Base-by-base conservation (phyloP, 1,284 basidiomycete genomes). In the Taiwanofungus camphoratus region DNA sequence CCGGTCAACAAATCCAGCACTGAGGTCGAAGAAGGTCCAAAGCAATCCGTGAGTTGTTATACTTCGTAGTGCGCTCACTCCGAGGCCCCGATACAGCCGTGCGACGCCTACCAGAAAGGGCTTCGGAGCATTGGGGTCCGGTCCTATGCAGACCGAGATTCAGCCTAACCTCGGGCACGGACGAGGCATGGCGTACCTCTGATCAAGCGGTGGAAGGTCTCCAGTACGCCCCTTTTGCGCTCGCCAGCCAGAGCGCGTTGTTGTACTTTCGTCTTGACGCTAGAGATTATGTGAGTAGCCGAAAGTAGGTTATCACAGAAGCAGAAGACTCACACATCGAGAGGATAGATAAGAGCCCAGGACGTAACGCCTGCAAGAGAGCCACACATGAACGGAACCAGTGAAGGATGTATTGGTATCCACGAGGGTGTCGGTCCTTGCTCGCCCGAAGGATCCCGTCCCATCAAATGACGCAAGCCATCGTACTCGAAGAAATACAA, bases 201-300 rank as follows among this genome's bases (percentile, higher is more conserved):
- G 45, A 92, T 72, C 35, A 95, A 73, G 22, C 88, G 79, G 50
- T 69, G 68, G 42, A 93, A 72, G 5, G 92, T 92, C 63, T 87
- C 82, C 58, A 69, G 73, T 13, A 83, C 71, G 31, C 81, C 75
- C 46, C 82, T 77, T 50, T 80, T 76, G 35, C 70, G 73, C 50
- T 84, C 77, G 34, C 86, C 86, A 3, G 90, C 85, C 26, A 96
- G 70, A 11, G 89, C 82, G 41, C 92, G 82, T 57, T 93, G 86
- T 60, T 96, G 92, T 26, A 94, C 76, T 60, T 93, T 92, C 0
- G 92, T 95, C 69, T 96, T 96, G 44, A 95, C 88, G 41, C 92
- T 88, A 54, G 54, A 62, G 12, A 33, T 27, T 32, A 29, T 44
- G 36, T 39, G 21, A 36, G 18, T 9, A 3, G 21, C n/a, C 8